Base-by-base conservation (phyloP, 164 flowering plant genomes). In the Piper longum region DNA sequence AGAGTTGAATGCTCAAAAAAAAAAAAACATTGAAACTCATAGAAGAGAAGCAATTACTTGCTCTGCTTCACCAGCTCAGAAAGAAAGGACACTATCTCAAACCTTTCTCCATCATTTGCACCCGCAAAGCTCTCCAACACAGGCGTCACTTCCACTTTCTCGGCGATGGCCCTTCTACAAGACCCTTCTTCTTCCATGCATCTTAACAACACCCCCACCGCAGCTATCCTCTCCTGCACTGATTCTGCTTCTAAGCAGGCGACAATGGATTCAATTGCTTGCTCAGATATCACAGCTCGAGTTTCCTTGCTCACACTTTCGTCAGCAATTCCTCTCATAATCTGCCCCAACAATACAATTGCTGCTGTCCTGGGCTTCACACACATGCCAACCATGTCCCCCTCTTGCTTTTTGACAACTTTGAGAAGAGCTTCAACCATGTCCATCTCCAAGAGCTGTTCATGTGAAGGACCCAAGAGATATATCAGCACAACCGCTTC, bases 401-500 rank as follows among this genome's bases (percentile, higher is more conserved):
- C 82, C 13, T 78, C 78, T 67, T 69, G 71, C 59, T 60, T 70
- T 69, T 69, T 72, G 26, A 88, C 66, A 56, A 83, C 82, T 19
- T 9, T 57, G 14, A 88, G 52, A 57, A 88, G 82, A 42, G 80
- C 64, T 16, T 84, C 82, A 59, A 83, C 76, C 73, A 88, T 60
- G 62, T 80, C 85, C 89, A 82, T 80, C 63, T 83, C 85, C 16
- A 74, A 16, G 16, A 85, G 77, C 61, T 67, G 73, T 3, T 9
- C 8, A 14, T 64, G 66, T 4, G 85, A 77, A 67, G 83, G 85
- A 39, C 70, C 75, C 70, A 88, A 67, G 18, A 84, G 73, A 75
- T 81, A 79, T 63, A 88, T 77, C 78, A 88, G 67, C 19, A 83
- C 91, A 11, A 77, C 82, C 39, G 96, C 96, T 74, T 88, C 91